phyloP scores from a whole-genome alignment of 768 basidiomycete species.

The Sporobolomyces pararoseus region DNA sequence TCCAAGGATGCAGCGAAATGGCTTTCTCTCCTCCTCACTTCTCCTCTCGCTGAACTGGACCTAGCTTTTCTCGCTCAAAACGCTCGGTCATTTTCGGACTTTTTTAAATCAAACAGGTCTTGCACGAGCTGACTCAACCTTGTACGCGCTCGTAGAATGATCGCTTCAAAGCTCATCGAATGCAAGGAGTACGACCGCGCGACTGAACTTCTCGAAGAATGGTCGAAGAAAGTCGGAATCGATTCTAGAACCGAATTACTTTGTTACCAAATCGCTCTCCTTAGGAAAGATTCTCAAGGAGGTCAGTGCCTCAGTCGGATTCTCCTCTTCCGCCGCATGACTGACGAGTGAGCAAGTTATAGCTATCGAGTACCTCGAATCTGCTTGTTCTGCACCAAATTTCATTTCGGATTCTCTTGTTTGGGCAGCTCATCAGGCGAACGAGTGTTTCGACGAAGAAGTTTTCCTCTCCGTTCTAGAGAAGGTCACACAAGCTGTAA shows the following conservation, averaged over 20 bases:
- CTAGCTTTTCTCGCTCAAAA: not conserved
- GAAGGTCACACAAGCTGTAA: not conserved
- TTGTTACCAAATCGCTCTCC: not conserved
- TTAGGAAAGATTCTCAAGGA: not conserved
- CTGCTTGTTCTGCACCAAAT: not conserved
- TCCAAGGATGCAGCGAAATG: not conserved
- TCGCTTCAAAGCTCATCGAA: not conserved
- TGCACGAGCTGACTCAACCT: no score
- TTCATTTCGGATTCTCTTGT: not conserved
- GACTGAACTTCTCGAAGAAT: not conserved
- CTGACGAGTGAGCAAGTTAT: no score
- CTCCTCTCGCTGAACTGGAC: not conserved
- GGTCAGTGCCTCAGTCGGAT: no score
- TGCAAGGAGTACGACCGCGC: not conserved
- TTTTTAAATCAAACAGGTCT: no score
- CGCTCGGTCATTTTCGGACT: not conserved
- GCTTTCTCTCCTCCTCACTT: not conserved
- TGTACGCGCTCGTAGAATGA: not conserved
- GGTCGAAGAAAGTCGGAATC: not conserved
- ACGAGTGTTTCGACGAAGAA: not conserved
- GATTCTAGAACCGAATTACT: not conserved
- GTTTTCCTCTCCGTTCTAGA: not conserved
- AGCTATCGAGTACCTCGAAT: not conserved
- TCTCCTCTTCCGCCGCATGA: no score
- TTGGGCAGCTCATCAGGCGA: slow-evolving; percentile 1